Evolutionary conservation across 2,329 filamentous ascomycete genomes (phyloP).

Genomic region (Diaporthe ampelina): DNA sequence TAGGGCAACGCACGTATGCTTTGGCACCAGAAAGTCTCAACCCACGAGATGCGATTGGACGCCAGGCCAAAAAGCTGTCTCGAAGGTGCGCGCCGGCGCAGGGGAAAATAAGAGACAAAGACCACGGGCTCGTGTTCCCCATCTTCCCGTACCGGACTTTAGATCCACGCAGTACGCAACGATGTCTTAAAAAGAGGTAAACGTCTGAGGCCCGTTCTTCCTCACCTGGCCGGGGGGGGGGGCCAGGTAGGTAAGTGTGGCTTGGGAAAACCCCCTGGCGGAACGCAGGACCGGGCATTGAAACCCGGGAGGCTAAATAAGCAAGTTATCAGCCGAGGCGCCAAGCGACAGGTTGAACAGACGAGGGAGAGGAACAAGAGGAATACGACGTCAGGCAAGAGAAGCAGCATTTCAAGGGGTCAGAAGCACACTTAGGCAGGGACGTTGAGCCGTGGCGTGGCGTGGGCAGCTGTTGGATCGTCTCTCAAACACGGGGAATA

Average conservation of each 20-base stretch:
- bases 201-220: background rate
- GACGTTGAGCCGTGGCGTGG: constrained; percentile 26
- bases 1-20: constrained; percentile 11
- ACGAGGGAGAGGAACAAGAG: background rate
- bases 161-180: constrained; percentile 7
- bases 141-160: constrained; percentile 9
- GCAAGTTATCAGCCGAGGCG: constrained; percentile 14
- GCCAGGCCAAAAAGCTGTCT: constrained; percentile 27
- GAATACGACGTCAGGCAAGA: background rate
- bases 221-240: background rate
- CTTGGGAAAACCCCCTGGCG: background rate
- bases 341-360: background rate
- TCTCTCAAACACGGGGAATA: constrained; percentile 9
- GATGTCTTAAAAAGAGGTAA: background rate
- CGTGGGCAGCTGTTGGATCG: background rate
- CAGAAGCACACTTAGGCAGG: constrained; percentile 23
- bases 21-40: constrained; percentile 18
- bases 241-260: background rate
- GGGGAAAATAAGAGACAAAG: background rate
- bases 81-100: constrained; percentile 12
- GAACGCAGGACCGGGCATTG: constrained; percentile 17
- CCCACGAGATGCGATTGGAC: constrained; percentile 26
- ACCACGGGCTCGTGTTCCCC: constrained; percentile 25
- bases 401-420: background rate
- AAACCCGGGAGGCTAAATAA: constrained; percentile 26